These are phyloP conservation scores for Arthroderma uncinatum DNA, from an alignment of 2,329 filamentous ascomycete species.

Conservation along the genomic window DNA sequence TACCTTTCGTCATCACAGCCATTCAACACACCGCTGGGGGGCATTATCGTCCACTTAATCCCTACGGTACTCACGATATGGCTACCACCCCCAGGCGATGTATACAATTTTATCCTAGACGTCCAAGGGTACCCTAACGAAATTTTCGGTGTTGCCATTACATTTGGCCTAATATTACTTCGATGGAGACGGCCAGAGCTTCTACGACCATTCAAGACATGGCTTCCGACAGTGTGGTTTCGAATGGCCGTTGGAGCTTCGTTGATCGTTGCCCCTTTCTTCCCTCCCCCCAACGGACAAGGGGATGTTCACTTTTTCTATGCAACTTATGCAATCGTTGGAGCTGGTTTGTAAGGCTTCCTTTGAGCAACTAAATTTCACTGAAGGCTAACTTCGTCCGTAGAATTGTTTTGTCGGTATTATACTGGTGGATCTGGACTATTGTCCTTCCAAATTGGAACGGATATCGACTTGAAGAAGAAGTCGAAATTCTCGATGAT, in stretches of 20 bases:
- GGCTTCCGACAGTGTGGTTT: slow-evolving; percentile 49
- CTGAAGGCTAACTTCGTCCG: slow-evolving; percentile 13
- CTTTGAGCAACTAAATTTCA: neutral
- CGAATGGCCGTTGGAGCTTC: slow-evolving; percentile 31
- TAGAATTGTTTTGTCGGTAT: slow-evolving; percentile 39
- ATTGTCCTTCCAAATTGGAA: slow-evolving; percentile 48
- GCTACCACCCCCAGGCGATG: slow-evolving; percentile 52
- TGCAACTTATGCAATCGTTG: slow-evolving; percentile 44
- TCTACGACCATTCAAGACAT: slow-evolving; percentile 54
- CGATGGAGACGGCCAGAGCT: slow-evolving; percentile 50
- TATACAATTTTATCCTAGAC: slow-evolving; percentile 63
- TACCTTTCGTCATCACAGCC: slow-evolving; percentile 54
- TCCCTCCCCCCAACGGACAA: slow-evolving; percentile 39
- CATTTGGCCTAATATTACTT: slow-evolving; percentile 49
- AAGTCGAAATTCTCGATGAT: slow-evolving; percentile 49
- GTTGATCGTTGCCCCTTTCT: slow-evolving; percentile 13
- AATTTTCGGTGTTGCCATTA: slow-evolving; percentile 48
- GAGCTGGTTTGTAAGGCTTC: slow-evolving; percentile 30
- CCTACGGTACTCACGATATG: slow-evolving; percentile 56
- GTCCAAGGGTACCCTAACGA: slow-evolving; percentile 59
- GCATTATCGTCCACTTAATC: slow-evolving; percentile 57
- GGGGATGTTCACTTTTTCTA: slow-evolving; percentile 40
- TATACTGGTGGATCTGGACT: slow-evolving; percentile 62
- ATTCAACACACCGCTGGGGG: slow-evolving; percentile 56
- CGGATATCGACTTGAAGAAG: slow-evolving; percentile 53